These are phyloP conservation scores for Chaetomium fimeti DNA, from an alignment of 495 filamentous ascomycete genomes.

Conservation along the genomic window DNA sequence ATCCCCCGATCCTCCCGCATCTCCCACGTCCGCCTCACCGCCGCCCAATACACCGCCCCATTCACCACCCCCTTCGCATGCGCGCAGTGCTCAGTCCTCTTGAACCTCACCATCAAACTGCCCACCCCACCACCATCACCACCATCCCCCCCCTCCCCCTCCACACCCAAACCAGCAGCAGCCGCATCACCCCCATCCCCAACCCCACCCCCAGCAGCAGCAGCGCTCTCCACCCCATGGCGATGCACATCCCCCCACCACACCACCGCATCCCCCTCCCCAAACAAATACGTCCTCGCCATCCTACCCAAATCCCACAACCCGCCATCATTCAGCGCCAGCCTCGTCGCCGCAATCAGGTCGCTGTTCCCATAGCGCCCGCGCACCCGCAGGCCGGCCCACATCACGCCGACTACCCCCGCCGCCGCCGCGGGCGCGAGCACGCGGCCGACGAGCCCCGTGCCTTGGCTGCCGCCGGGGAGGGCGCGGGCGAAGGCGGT, in stretches of 20 bases:
- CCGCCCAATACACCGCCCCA: conserved; percentile 30
- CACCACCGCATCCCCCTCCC: conserved; percentile 38
- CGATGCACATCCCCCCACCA: conserved; percentile 36
- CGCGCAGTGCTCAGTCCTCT: conserved; percentile 36
- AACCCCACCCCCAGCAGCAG: neutral
- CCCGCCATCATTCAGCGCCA: conserved; percentile 28
- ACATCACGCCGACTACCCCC: neutral
- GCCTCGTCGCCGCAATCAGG: conserved; percentile 22
- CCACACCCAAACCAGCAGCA: too few species aligned
- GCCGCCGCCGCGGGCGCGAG: neutral
- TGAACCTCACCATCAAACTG: conserved; percentile 35
- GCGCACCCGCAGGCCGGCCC: neutral
- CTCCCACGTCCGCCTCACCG: conserved; percentile 31
- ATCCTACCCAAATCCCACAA: conserved; percentile 27
- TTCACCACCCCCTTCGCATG: conserved; percentile 29
- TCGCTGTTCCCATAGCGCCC: neutral
- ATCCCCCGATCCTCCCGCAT: conserved; percentile 18
- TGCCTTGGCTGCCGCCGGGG: neutral
- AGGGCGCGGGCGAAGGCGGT: neutral
- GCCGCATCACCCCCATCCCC: neutral
- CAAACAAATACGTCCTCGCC: conserved; percentile 39
- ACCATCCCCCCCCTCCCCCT: neutral
- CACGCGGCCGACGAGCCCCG: too few species aligned
- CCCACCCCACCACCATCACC: conserved; percentile 20
- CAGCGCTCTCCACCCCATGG: conserved; percentile 28